Base-by-base conservation (phyloP, 441 rosid genomes). In the Aleurites moluccanus region DNA sequence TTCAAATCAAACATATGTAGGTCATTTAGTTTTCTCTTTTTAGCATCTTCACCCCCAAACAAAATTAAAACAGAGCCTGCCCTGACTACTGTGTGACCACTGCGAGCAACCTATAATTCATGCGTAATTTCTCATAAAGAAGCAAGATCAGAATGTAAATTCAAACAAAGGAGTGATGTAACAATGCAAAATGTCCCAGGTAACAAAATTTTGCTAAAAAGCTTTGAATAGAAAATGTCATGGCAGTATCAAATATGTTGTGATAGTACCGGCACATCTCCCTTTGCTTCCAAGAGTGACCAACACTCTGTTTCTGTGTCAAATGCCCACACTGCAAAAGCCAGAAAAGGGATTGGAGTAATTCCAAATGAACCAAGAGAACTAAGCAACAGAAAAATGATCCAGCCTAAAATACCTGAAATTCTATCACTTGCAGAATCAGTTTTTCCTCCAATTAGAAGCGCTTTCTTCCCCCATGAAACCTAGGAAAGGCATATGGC, bases 1-100 rank as follows among this genome's bases (percentile, higher is more conserved):
- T 93, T 96, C 60, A 96, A 87, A 84, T 96, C 98, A 80, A 96
- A 91, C 97, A 96, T 93, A 80, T 96, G 90, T 10, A 96, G 87
- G 82, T 96, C 99, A 66, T 96, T 93, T 73, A 96, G 83, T 83
- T 93, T 96, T 88, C 89, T 92, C 88, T 84, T 93, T 84, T 87
- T 96, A 63, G 89, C 84, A 83, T 92, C 97, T 86, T 96, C 98
- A 55, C 99, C 98, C 2, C 98, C 99, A 65, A 92, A 96, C 61
- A 96, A 88, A 65, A 96, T 89, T 76, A 96, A 85, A 65, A 81
- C 90, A 0, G 93, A 89, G 84, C 87, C 86, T 30, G 97, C 97
- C 82, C 91, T 87, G 66, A 92, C 97, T 72, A 91, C 97, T 27
- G 94, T 85, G 79, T 89, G 99, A 76, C 97, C 97, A 75, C 75